Conservation (phyloP, 1,284 basidiomycete species). For the Ustilago sp. region DNA sequence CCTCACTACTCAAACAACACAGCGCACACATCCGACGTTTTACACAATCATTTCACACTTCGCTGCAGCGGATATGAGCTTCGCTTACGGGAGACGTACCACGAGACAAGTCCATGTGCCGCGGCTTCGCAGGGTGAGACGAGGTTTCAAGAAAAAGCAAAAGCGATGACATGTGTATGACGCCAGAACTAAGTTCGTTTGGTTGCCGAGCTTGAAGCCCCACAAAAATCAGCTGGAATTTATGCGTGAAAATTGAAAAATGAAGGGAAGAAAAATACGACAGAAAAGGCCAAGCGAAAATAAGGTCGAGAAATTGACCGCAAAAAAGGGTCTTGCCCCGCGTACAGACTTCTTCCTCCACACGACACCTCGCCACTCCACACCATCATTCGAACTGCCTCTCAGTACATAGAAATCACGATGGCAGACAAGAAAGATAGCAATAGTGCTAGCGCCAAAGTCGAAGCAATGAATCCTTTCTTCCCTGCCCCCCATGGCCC, state of each 20-base stretch:
- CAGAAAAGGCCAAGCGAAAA: neutral
- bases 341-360: conserved; percentile 11
- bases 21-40: conserved; percentile 1
- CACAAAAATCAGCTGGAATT: neutral
- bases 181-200: neutral
- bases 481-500: conserved; percentile 39
- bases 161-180: conserved; percentile 5
- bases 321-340: neutral
- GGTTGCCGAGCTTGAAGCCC: neutral
- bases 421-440: conserved; percentile 11
- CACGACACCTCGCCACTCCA: conserved; percentile 8
- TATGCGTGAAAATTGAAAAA: neutral
- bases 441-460: neutral
- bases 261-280: neutral
- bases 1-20: no score
- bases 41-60: neutral
- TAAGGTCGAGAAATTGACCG: conserved; percentile 1
- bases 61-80: neutral
- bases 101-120: neutral
- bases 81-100: neutral
- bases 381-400: conserved; percentile 1
- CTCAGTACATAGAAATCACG: neutral
- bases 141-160: conserved; percentile 1
- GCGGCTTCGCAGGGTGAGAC: neutral
- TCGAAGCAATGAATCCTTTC: conserved; percentile 22